These are phyloP conservation scores for Naganishia kalamii DNA, from an alignment of 768 basidiomycete species.

Conservation along the genomic window DNA sequence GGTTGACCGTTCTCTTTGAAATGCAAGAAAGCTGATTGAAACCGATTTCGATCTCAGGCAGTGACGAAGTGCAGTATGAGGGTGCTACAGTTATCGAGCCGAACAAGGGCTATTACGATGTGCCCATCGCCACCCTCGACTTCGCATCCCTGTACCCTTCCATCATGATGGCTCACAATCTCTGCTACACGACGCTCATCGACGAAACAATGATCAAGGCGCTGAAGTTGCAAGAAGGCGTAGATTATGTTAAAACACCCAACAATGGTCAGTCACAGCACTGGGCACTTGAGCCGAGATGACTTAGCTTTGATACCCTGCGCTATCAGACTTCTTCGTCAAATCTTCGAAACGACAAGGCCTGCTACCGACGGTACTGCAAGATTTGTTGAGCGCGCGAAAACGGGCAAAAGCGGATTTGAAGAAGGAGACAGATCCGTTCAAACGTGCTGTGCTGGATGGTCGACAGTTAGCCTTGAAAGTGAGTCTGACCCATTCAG, in stretches of 20 bases:
- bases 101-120: slow-evolving; percentile 88
- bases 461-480: slow-evolving; percentile 95
- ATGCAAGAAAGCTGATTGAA: not conserved
- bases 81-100: slow-evolving; percentile 99
- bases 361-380: slow-evolving; percentile 79
- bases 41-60: slow-evolving; percentile 51
- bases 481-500: slow-evolving; percentile 49
- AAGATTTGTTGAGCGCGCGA: slow-evolving; percentile 85
- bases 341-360: slow-evolving; percentile 71
- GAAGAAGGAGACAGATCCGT: slow-evolving; percentile 93
- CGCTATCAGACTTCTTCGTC: slow-evolving; percentile 71
- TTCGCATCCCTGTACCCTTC: slow-evolving; percentile 98
- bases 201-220: slow-evolving; percentile 72
- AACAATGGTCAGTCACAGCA: slow-evolving; percentile 66
- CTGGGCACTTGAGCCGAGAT: not conserved
- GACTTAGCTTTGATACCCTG: not conserved
- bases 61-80: slow-evolving; percentile 88
- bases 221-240: slow-evolving; percentile 68
- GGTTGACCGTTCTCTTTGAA: not conserved
- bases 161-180: slow-evolving; percentile 99
- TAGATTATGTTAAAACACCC: slow-evolving; percentile 89
- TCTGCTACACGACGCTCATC: slow-evolving; percentile 94
- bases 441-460: slow-evolving; percentile 92
- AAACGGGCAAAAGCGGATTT: slow-evolving; percentile 92
- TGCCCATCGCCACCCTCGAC: slow-evolving; percentile 94